Conservation (phyloP, 176 grass and related monocot genomes). For the Tillandsia leiboldiana region DNA sequence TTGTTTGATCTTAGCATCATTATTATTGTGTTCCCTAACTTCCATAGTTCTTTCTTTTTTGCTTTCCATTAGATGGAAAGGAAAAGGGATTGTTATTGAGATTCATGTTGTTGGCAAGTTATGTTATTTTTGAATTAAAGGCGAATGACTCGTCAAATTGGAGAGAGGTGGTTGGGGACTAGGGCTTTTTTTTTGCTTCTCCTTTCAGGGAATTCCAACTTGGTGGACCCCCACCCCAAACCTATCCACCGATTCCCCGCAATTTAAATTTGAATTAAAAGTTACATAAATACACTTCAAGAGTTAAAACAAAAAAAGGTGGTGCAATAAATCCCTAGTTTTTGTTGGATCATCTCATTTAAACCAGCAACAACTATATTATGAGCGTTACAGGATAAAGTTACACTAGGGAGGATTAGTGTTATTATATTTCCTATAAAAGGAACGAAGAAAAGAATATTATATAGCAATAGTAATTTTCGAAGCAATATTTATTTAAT, state of each 20-base stretch:
- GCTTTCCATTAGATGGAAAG: background rate
- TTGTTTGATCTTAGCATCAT: background rate
- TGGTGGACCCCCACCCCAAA: background rate
- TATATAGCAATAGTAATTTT: too few species aligned
- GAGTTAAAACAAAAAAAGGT: too few species aligned
- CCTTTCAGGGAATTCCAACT: background rate
- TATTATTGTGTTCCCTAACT: slow-evolving; percentile 3
- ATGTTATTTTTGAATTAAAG: slow-evolving; percentile 1
- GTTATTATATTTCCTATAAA: too few species aligned
- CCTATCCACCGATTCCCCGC: background rate
- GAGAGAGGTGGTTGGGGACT: background rate
- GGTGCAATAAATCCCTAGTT: too few species aligned
- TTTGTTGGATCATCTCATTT: too few species aligned
- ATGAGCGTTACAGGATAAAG: too few species aligned
- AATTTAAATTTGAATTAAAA: too few species aligned
- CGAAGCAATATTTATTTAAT: too few species aligned
- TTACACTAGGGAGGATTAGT: too few species aligned
- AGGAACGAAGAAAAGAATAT: too few species aligned
- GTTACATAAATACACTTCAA: too few species aligned
- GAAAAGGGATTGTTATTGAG: background rate
- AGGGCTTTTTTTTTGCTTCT: background rate
- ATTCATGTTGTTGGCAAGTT: background rate
- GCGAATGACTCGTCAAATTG: background rate
- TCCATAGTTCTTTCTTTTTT: background rate
- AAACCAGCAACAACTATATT: too few species aligned